Evolutionary conservation across 805 yeast species (phyloP).

Genomic region (Hyphopichia homilentoma): DNA sequence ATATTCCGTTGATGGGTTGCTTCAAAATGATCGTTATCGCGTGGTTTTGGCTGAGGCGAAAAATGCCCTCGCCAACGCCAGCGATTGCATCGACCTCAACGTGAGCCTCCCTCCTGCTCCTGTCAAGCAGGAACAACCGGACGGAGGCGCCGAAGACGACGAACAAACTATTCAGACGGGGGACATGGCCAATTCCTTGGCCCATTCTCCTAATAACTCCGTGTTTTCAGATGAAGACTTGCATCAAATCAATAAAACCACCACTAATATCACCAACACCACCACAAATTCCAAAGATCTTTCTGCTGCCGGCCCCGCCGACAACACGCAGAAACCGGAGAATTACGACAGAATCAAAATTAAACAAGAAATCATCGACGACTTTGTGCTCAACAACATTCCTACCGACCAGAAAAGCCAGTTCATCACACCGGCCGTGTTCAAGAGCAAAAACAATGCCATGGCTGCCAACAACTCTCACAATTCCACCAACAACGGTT

Average conservation of each 20-base stretch:
- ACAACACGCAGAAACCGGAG: too few relatives aligned
- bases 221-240: conserved; percentile 20
- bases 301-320: conserved; percentile 4
- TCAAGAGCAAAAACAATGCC: too few relatives aligned
- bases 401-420: conserved; percentile 9
- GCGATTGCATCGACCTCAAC: neutral
- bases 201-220: conserved; percentile 24
- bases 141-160: too few relatives aligned
- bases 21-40: conserved; percentile 11
- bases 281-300: conserved; percentile 10
- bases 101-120: neutral
- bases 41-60: conserved; percentile 5
- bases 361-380: conserved; percentile 39
- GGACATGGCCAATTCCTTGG: conserved; percentile 9
- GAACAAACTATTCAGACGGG: too few relatives aligned
- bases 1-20: conserved; percentile 16
- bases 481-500: conserved; percentile 6
- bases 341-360: conserved; percentile 18
- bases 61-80: neutral
- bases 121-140: too few relatives aligned
- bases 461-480: neutral
- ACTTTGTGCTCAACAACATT: conserved; percentile 35
- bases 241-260: conserved; percentile 5
- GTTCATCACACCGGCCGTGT: neutral
- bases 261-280: conserved; percentile 7